Evolutionary conservation across 805 yeast species (phyloP).

Genomic region (Candida insectorum): DNA sequence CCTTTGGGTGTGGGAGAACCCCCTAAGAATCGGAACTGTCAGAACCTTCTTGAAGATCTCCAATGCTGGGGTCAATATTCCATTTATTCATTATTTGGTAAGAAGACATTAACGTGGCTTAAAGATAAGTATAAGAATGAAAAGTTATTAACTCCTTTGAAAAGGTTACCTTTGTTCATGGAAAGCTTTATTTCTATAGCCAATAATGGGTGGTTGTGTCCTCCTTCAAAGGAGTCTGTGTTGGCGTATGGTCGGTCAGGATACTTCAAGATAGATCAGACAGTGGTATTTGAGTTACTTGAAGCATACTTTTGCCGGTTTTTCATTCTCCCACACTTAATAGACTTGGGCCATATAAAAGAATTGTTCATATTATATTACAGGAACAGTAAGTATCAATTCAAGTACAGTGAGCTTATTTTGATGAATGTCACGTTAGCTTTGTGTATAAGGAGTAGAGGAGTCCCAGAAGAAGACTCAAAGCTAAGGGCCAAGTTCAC

Average conservation of each 20-base stretch:
- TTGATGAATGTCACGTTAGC: slow-evolving; percentile 27
- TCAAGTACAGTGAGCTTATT: slow-evolving; percentile 26
- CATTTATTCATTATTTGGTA: slow-evolving; percentile 26
- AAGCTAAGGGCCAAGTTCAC: slow-evolving; percentile 11
- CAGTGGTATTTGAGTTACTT: slow-evolving; percentile 23
- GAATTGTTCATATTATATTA: slow-evolving; percentile 24
- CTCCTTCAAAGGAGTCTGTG: slow-evolving; percentile 11
- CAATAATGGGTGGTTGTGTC: slow-evolving; percentile 10
- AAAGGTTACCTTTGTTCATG: slow-evolving; percentile 22
- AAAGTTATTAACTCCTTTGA: slow-evolving; percentile 20
- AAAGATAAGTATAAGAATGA: slow-evolving; percentile 17
- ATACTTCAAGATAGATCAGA: slow-evolving; percentile 10
- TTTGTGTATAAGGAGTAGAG: slow-evolving; percentile 17
- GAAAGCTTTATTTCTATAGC: slow-evolving; percentile 13
- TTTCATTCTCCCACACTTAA: slow-evolving; percentile 15
- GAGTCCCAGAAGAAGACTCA: slow-evolving; percentile 9
- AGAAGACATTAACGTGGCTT: slow-evolving; percentile 27
- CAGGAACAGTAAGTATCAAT: slow-evolving; percentile 5
- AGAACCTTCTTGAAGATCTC: too few species aligned
- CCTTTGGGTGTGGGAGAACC: too few species aligned
- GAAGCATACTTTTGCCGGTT: slow-evolving; percentile 16
- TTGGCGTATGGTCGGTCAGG: slow-evolving; percentile 14
- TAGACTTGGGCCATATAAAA: slow-evolving; percentile 11
- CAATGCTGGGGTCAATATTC: slow-evolving; percentile 25
- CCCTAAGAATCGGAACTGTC: too few species aligned